Base-by-base conservation (phyloP, 2,329 filamentous ascomycete species). In the Dothideomycetes sp. region DNA sequence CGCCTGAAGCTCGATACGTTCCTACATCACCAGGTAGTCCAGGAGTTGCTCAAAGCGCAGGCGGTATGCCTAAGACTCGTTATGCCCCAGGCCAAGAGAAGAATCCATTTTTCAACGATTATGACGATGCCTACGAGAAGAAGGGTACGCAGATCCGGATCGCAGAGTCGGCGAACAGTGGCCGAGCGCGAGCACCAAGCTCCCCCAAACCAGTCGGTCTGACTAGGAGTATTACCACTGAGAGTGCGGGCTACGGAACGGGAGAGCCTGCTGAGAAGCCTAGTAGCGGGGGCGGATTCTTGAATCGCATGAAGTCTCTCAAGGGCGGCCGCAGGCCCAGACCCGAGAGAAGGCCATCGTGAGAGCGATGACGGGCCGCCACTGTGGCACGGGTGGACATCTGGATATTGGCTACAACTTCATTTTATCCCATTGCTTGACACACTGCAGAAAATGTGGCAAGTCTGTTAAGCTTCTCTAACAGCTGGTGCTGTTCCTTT, bases 41-140 rank as follows among this genome's bases (percentile, higher is more conserved):
- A 18, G 43, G 46, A 5, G 27, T 41, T n/a, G 40, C 46, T 24
- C 47, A 52, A 36, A 63, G 63, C 39, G 63, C 64, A 8, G 65
- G 66, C 19, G 63, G 66, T 8, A 54, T 55, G 34, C 46, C 43
- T 9, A 61, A 63, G 47, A 55, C 60, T 39, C 49, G 46, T 9
- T 54, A 54, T 45, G 52, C 50, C 31, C 54, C 51, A 36, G 53
- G 53, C 16, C 51, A 63, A 49, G 66, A 69, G 49, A 66, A 66
- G 43, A 93, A 89, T 57, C 85, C 86, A 0, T 94, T 93, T 66
- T 88, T 87, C 58, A 52, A 52, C 34, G 86, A 95, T 47, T 94
- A 83, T 49, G 75, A 81, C 48, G 66, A 70, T 36, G 76, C 74
- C 10, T 80, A 78, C 52, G 75, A 79, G 36, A 75, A 64, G 55